phyloP scores from a whole-genome alignment of 371 early-diverging fungal genomes.

The Mortierella sp. region DNA sequence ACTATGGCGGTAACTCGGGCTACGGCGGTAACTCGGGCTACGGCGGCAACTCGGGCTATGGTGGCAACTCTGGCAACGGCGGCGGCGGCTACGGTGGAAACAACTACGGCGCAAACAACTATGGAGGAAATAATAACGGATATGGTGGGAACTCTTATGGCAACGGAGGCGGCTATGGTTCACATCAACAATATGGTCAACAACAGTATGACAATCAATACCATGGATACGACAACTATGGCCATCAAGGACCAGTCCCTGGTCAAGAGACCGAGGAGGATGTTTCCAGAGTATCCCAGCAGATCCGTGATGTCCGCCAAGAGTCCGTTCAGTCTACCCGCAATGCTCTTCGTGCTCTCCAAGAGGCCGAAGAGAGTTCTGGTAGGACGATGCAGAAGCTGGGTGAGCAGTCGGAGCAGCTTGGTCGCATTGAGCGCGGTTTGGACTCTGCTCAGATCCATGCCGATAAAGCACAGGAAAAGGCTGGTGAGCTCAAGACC shows the following conservation, averaged over 20 bases:
- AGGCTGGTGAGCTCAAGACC: conserved; percentile 80
- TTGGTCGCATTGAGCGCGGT: conserved; percentile 76
- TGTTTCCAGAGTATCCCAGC: conserved; percentile 65
- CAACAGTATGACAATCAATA: conserved; percentile 15
- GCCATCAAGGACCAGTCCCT: conserved; percentile 27
- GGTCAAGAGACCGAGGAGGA: conserved; percentile 74
- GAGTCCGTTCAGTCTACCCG: conserved; percentile 81
- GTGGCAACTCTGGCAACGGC: conserved; percentile 16
- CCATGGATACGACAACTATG: conserved; percentile 30
- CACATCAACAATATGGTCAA: conserved; percentile 23
- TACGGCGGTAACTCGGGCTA: conserved; percentile 4
- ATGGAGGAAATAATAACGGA: too few relatives aligned
- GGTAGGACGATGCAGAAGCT: conserved; percentile 72
- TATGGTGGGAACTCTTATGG: background rate
- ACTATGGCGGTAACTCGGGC: conserved; percentile 20
- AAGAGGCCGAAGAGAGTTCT: conserved; percentile 74
- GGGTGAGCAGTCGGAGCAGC: conserved; percentile 75
- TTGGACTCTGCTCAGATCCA: conserved; percentile 79
- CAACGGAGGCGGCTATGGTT: conserved; percentile 13
- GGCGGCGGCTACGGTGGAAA: conserved; percentile 36
- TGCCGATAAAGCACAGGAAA: conserved; percentile 76
- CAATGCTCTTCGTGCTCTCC: conserved; percentile 72
- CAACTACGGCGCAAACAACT: conserved; percentile 8
- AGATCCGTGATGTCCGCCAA: conserved; percentile 76
- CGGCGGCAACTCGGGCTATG: conserved; percentile 18